Base-by-base conservation (phyloP, 2,329 filamentous ascomycete genomes). In the Xylaria polymorpha region DNA sequence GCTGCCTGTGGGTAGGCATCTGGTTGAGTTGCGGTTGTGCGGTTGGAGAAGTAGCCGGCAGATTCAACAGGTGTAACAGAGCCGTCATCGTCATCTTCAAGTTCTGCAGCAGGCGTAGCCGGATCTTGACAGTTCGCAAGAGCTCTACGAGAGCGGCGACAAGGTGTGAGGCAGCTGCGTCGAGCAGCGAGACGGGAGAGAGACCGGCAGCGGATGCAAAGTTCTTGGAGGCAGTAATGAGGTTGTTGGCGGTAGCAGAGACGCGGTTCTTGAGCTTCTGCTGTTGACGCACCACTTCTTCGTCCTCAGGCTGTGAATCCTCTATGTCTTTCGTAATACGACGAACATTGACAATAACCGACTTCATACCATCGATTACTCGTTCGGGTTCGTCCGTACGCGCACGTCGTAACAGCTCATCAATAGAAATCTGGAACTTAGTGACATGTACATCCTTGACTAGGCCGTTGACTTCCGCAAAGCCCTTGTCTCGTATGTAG, bases 151-250 rank as follows among this genome's bases (percentile, higher is more conserved):
- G 87, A 1, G 94, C 90, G 4, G 92, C 90, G 1, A 94, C 93
- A 43, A 98, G 85, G 81, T 99, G 94, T 29, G 93, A 96, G 8
- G 95, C 94, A 1, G 96, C 95, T 3, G 95, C 96, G 79, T 99
- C 96, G 25, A 99, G 85, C 3, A 99, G 83, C 6, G 94, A 97
- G n/a, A 99, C 91, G 0, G 96, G 96, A 1, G 94, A 95, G 39
- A 99, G 87, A 37, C 96, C 96, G 22, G 89, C 90, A 0, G 94
- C 91, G 12, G 89, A 87, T 41, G 92, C 91, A 79, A 96, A 97
- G 77, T 97, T 97, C 83, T 97, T 97, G 41, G 93, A 92, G 1
- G 95, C 94, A 2, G 95, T 98, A 76, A 98, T 98, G 67, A 99
- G 85, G 77, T 95, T 96, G 84, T 98, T 98, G 58, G 96, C 94